phyloP scores from a whole-genome alignment of 1,284 basidiomycete species.

The Fomitiporia mediterranea region DNA sequence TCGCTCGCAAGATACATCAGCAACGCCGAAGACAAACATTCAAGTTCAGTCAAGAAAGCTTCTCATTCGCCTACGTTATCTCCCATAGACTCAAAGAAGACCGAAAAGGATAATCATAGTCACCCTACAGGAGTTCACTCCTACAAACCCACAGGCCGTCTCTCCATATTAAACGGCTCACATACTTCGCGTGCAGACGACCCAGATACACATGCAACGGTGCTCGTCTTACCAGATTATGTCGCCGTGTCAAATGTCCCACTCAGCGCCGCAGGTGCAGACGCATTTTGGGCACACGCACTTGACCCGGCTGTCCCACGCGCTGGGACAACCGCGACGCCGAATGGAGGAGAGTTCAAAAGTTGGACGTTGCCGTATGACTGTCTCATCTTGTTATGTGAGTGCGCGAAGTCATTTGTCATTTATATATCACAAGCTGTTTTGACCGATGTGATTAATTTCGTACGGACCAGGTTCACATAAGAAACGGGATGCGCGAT shows the following conservation, averaged over 20 bases:
- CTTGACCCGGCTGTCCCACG: conserved; percentile 54
- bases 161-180: conserved; percentile 79
- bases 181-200: conserved; percentile 62
- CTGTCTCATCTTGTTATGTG: conserved; percentile 78
- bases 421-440: neutral
- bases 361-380: conserved; percentile 73
- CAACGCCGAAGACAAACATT: conserved; percentile 28
- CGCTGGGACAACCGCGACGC: conserved; percentile 38
- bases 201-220: conserved; percentile 54
- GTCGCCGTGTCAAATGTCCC: conserved; percentile 72
- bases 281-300: conserved; percentile 58
- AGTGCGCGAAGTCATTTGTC: conserved; percentile 28
- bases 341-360: conserved; percentile 41
- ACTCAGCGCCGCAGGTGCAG: conserved; percentile 58
- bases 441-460: neutral
- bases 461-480: conserved; percentile 81
- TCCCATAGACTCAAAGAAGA: conserved; percentile 23
- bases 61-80: conserved; percentile 27
- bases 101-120: conserved; percentile 17
- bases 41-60: conserved; percentile 23
- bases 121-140: conserved; percentile 51
- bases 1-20: conserved; percentile 64
- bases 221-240: conserved; percentile 89
- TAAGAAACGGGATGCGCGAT: conserved; percentile 86
- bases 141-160: conserved; percentile 46